Evolutionary conservation across 1,139 yeast species (phyloP).

Genomic region (Meyerozyma guilliermondii): DNA sequence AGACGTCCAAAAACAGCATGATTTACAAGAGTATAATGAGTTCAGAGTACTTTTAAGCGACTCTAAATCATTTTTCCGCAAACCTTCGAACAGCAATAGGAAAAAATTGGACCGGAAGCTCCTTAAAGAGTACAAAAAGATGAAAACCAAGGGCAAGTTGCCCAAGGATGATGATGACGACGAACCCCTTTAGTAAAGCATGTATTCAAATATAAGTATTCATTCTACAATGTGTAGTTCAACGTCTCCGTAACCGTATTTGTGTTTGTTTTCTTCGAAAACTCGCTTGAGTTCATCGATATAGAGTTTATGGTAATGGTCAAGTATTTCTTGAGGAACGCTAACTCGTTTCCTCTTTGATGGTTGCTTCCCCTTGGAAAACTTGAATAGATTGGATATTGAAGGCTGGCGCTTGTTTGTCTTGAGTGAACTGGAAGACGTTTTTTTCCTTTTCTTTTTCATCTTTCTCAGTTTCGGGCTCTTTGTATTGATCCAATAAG

Average conservation of each 20-base stretch:
- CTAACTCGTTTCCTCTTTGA: constrained; percentile 10
- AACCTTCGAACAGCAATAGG: constrained; percentile 5
- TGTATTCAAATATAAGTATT: neutral
- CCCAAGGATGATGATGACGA: constrained; percentile 4
- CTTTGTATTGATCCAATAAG: constrained; percentile 26
- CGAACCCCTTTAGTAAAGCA: constrained; percentile 1
- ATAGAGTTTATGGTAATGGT: constrained; percentile 69
- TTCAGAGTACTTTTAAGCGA: constrained; percentile 16
- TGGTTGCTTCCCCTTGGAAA: constrained; percentile 6
- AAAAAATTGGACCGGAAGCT: constrained; percentile 1
- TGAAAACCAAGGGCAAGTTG: neutral
- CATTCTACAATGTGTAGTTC: constrained; percentile 45
- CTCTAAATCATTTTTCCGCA: constrained; percentile 20
- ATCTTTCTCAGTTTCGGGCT: constrained; percentile 6
- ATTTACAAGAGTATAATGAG: constrained; percentile 14
- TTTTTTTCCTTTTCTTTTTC: too few relatives aligned
- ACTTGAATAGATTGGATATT: constrained; percentile 21
- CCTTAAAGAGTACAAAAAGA: constrained; percentile 2
- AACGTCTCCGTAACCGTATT: constrained; percentile 49
- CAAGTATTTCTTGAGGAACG: constrained; percentile 44
- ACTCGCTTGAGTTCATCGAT: constrained; percentile 61
- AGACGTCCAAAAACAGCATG: constrained; percentile 14
- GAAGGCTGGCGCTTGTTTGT: constrained; percentile 8
- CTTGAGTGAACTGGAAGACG: neutral
- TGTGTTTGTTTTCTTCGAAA: constrained; percentile 64